Conservation (phyloP, 2,329 filamentous ascomycete species). For the Talaromyces sp. region DNA sequence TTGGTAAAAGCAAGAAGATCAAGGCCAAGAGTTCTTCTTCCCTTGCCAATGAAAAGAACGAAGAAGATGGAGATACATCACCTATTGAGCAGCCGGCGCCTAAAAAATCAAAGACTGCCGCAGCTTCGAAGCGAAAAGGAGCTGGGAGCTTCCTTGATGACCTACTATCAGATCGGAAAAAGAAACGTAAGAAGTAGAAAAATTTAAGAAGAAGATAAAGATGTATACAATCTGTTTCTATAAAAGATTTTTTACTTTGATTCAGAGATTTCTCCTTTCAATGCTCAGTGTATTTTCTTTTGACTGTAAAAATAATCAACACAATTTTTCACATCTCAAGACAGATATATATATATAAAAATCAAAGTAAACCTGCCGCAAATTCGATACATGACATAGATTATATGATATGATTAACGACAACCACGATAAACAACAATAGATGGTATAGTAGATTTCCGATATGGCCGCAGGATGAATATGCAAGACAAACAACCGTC, state of each 20-base stretch:
- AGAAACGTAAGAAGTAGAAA: slow-evolving; percentile 37
- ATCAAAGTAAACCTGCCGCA: background rate
- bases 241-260: no score
- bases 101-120: slow-evolving; percentile 6
- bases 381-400: slow-evolving; percentile 1
- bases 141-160: slow-evolving; percentile 52
- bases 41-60: background rate
- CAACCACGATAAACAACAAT: background rate
- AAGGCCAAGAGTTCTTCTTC: background rate
- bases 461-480: background rate
- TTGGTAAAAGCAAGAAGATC: slow-evolving; percentile 14
- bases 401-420: slow-evolving; percentile 12
- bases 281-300: background rate
- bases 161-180: slow-evolving; percentile 40
- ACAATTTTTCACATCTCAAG: background rate
- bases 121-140: slow-evolving; percentile 30
- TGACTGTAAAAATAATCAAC: background rate
- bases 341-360: background rate
- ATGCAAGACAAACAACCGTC: background rate
- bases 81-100: background rate
- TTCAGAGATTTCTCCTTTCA: background rate
- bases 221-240: no score
- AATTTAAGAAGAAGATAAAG: background rate
- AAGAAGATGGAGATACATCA: slow-evolving; percentile 1
- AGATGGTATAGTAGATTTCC: background rate